phyloP scores from a whole-genome alignment of 2,329 filamentous ascomycete species.

The Phialophora macrospora region DNA sequence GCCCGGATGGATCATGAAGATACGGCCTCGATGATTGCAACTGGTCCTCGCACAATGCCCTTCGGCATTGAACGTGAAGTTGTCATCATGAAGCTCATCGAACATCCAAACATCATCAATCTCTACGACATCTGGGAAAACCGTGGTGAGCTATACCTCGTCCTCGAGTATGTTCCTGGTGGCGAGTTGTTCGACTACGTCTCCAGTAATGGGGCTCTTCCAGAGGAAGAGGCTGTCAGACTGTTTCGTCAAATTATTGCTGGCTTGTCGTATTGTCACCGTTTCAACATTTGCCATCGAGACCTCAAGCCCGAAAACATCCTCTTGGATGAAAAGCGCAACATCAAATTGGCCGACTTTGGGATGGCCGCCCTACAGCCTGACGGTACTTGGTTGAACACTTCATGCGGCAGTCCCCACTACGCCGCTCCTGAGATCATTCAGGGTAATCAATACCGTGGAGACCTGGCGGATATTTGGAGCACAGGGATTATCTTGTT shows the following conservation, averaged over 20 bases:
- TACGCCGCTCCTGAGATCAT: conserved; percentile 95
- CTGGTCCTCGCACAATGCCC: conserved; percentile 74
- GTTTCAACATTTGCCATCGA: conserved; percentile 92
- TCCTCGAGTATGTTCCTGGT: conserved; percentile 87
- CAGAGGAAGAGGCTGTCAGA: conserved; percentile 78
- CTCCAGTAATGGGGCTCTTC: conserved; percentile 70
- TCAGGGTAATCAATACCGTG: conserved; percentile 75
- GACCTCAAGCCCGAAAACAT: conserved; percentile 98
- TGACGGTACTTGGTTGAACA: conserved; percentile 75
- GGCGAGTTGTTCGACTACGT: conserved; percentile 89
- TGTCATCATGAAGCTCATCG: conserved; percentile 93
- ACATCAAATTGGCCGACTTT: conserved; percentile 95
- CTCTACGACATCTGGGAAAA: conserved; percentile 99
- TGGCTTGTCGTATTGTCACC: conserved; percentile 89
- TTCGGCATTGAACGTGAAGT: conserved; percentile 93
- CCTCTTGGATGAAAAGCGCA: conserved; percentile 73
- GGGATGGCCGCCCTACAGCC: conserved; percentile 96
- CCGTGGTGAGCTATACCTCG: conserved; percentile 91
- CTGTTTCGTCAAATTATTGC: conserved; percentile 94
- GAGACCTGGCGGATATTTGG: conserved; percentile 90
- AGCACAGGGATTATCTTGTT: conserved; percentile 89
- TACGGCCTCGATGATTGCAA: conserved; percentile 59
- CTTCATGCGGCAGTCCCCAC: conserved; percentile 93
- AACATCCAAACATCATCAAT: conserved; percentile 92
- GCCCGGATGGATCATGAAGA: conserved; percentile 78